Evolutionary conservation across 2,329 filamentous ascomycete species (phyloP).

Genomic region (Clonostachys rhizophaga): DNA sequence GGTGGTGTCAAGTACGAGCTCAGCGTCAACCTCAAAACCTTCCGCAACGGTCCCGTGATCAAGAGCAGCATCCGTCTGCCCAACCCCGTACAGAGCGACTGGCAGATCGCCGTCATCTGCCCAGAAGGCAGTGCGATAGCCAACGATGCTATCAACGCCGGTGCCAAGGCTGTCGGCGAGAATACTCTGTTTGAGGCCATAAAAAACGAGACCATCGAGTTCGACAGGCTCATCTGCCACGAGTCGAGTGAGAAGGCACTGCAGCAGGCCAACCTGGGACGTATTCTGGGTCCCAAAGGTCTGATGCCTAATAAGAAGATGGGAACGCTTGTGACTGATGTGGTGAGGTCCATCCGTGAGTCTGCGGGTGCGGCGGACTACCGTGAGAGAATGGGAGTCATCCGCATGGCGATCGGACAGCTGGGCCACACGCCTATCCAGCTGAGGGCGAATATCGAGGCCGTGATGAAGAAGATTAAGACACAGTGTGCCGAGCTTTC

Average conservation of each 20-base stretch:
- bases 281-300: constrained; percentile 80
- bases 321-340: constrained; percentile 82
- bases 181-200: constrained; percentile 80
- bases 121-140: constrained; percentile 74
- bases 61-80: constrained; percentile 86
- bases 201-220: constrained; percentile 69
- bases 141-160: constrained; percentile 68
- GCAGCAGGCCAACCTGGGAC: constrained; percentile 75
- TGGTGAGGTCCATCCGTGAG: constrained; percentile 70
- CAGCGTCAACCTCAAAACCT: constrained; percentile 74
- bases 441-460: constrained; percentile 78
- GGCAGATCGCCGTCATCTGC: constrained; percentile 86
- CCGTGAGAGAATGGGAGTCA: constrained; percentile 77
- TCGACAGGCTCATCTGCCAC: constrained; percentile 88
- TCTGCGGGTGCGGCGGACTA: constrained; percentile 84
- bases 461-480: constrained; percentile 72
- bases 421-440: constrained; percentile 83
- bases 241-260: constrained; percentile 71
- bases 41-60: constrained; percentile 81
- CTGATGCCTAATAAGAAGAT: constrained; percentile 89
- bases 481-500: constrained; percentile 71
- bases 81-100: constrained; percentile 82
- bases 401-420: constrained; percentile 88
- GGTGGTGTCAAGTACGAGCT: constrained; percentile 82
- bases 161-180: constrained; percentile 80